Evolutionary conservation across 768 basidiomycete species (phyloP).

Genomic region (Phanerochaete carnosa): DNA sequence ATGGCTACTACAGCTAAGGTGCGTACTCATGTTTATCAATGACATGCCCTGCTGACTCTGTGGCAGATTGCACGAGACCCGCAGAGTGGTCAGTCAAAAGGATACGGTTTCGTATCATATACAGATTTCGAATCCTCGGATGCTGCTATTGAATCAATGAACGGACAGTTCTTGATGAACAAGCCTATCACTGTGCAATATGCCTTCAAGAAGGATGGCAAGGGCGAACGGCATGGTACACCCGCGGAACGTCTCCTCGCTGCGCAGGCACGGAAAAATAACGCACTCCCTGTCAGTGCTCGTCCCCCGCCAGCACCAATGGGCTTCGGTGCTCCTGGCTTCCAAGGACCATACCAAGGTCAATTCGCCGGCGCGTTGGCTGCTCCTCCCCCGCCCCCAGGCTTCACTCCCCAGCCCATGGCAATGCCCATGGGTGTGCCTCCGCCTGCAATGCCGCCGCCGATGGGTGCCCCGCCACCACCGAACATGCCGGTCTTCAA

Average conservation of each 20-base stretch:
- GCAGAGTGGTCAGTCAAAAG: slow-evolving; percentile 80
- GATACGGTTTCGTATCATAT: slow-evolving; percentile 96
- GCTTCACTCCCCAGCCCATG: slow-evolving; percentile 62
- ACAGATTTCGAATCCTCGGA: slow-evolving; percentile 98
- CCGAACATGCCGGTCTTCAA: slow-evolving; percentile 45
- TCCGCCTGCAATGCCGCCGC: slow-evolving; percentile 31
- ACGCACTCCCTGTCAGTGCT: slow-evolving; percentile 75
- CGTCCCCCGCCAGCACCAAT: slow-evolving; percentile 76
- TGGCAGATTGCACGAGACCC: slow-evolving; percentile 89
- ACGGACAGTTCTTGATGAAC: slow-evolving; percentile 96
- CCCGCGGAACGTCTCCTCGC: slow-evolving; percentile 95
- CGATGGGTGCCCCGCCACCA: slow-evolving; percentile 35
- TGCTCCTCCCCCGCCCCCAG: slow-evolving; percentile 71
- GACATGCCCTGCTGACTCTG: background rate
- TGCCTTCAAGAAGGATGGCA: slow-evolving; percentile 99
- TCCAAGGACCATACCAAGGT: slow-evolving; percentile 80
- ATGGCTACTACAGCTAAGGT: slow-evolving; percentile 92
- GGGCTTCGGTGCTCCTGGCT: slow-evolving; percentile 68
- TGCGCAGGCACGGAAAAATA: slow-evolving; percentile 93
- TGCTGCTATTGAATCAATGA: slow-evolving; percentile 95
- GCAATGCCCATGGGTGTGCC: slow-evolving; percentile 32
- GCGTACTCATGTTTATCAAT: slow-evolving; percentile 17
- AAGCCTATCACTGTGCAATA: slow-evolving; percentile 97
- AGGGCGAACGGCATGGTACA: slow-evolving; percentile 96
- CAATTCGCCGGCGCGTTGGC: slow-evolving; percentile 91